Evolutionary conservation across 2,329 filamentous ascomycete genomes (phyloP).

Genomic region (Aspergillus pseudotamarii): DNA sequence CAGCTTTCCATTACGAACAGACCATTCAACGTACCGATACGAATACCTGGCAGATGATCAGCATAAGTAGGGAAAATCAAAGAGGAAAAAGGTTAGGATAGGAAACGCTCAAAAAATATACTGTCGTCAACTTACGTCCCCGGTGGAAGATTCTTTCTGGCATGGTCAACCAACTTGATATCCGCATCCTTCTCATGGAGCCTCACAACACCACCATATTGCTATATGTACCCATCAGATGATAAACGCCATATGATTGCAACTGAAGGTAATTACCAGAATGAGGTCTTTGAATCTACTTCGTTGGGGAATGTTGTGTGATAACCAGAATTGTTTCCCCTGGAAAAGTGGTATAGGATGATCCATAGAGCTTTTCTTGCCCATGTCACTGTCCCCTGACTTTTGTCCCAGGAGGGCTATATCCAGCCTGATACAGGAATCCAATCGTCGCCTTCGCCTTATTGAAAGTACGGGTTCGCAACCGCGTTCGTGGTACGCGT

Average conservation of each 20-base stretch:
- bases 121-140: conserved; percentile 44
- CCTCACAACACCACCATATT: conserved; percentile 59
- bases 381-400: background rate
- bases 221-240: conserved; percentile 29
- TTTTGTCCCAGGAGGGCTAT: background rate
- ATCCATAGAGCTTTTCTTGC: background rate
- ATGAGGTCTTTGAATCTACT: conserved; percentile 53
- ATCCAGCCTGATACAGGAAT: background rate
- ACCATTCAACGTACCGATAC: conserved; percentile 61
- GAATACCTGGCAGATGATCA: conserved; percentile 48
- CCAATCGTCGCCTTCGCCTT: background rate
- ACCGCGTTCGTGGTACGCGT: conserved; percentile 19
- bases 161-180: conserved; percentile 62
- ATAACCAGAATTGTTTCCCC: conserved; percentile 61
- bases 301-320: conserved; percentile 56
- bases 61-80: background rate
- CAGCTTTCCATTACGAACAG: conserved; percentile 52
- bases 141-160: conserved; percentile 51
- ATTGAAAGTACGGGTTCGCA: background rate
- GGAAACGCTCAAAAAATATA: background rate
- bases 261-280: conserved; percentile 32
- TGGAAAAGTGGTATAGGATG: conserved; percentile 49
- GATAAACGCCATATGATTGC: background rate
- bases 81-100: conserved; percentile 8
- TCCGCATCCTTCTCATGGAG: conserved; percentile 59